Percentiles rank a stretch among this genome's conserved stretches.
Evolutionary conservation across 1,284 basidiomycete genomes (phyloP).

Genomic region (Peniophora sp.): DNA sequence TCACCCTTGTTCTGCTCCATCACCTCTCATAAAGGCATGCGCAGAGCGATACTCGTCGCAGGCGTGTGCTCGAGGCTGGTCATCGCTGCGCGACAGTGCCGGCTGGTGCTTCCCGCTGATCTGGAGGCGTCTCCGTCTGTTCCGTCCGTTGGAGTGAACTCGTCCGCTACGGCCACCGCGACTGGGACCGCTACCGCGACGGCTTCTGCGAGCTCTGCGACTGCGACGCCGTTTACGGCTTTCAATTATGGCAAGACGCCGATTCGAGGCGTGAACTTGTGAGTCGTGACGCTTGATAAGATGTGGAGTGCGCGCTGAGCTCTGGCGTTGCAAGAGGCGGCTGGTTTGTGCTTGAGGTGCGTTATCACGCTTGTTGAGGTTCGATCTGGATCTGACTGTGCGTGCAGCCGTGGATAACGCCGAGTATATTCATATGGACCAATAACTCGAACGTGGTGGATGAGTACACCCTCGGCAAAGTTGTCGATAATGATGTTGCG

Average conservation of each 20-base stretch:
- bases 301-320: no score
- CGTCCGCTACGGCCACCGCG: background rate
- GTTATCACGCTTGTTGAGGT: conserved; percentile 5
- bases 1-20: no score
- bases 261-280: conserved; percentile 62
- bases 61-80: background rate
- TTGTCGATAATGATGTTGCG: conserved; percentile 40
- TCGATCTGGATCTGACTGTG: background rate
- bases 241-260: conserved; percentile 45
- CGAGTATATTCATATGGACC: conserved; percentile 59
- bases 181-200: no score
- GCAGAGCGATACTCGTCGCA: no score
- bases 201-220: background rate
- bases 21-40: no score
- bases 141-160: background rate
- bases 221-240: conserved; percentile 17
- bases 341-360: conserved; percentile 58
- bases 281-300: conserved; percentile 25
- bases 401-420: conserved; percentile 65
- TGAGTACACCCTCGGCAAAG: conserved; percentile 61
- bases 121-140: background rate
- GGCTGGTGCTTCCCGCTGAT: conserved; percentile 4
- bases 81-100: conserved; percentile 9
- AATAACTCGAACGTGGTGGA: conserved; percentile 56
- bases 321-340: conserved; percentile 40